These are phyloP conservation scores for Ganoderma multipileum DNA, from an alignment of 1,284 basidiomycete genomes.

Conservation along the genomic window DNA sequence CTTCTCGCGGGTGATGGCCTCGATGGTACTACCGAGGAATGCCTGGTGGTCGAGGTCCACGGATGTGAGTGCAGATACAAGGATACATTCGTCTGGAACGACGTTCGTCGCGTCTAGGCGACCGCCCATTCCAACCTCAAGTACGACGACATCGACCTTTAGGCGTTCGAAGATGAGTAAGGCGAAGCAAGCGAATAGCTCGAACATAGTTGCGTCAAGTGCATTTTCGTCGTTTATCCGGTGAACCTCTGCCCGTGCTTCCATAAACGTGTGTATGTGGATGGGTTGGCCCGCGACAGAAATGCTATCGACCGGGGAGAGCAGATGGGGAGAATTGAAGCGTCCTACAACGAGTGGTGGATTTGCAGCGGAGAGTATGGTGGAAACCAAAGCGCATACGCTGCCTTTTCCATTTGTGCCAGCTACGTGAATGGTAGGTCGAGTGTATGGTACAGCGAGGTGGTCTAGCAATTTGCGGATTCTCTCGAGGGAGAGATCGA, in stretches of 20 bases:
- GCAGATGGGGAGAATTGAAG: conserved; percentile 94
- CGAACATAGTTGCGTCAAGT: conserved; percentile 77
- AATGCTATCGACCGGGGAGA: conserved; percentile 83
- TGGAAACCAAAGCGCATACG: conserved; percentile 84
- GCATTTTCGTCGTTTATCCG: conserved; percentile 51
- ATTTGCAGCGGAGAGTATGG: conserved; percentile 61
- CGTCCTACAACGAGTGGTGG: conserved; percentile 76
- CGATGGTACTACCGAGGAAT: conserved; percentile 83
- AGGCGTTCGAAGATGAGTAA: conserved; percentile 74
- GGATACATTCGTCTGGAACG: conserved; percentile 70
- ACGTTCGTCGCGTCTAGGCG: conserved; percentile 93
- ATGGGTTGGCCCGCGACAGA: conserved; percentile 70
- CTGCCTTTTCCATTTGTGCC: conserved; percentile 99
- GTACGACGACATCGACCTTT: conserved; percentile 80
- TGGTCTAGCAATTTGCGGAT: conserved; percentile 64
- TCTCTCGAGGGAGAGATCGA: conserved; percentile 82
- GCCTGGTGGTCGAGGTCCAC: conserved; percentile 95
- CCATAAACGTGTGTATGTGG: conserved; percentile 54
- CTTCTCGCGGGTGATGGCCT: conserved; percentile 85
- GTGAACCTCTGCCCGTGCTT: conserved; percentile 59
- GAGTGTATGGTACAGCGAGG: conserved; percentile 66
- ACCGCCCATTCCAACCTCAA: conserved; percentile 98
- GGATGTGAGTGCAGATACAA: conserved; percentile 84
- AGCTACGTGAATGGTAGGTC: conserved; percentile 91
- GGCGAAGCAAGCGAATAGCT: conserved; percentile 84